phyloP scores from a whole-genome alignment of 2,329 filamentous ascomycete genomes.

The Penicillium sp. region DNA sequence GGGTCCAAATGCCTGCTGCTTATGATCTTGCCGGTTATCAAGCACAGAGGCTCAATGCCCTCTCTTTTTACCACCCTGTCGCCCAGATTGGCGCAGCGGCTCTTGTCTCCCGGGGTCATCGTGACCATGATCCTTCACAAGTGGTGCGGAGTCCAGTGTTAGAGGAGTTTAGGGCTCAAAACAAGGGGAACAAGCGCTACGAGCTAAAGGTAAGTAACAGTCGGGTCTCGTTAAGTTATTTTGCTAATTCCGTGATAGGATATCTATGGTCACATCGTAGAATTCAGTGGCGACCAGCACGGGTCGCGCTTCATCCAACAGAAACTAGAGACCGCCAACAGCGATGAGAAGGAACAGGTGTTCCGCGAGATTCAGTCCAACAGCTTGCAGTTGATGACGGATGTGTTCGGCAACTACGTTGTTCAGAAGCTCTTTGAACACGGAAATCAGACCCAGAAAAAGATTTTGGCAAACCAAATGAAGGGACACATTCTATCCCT shows the following conservation, averaged over 20 bases:
- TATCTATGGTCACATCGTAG: conserved; percentile 77
- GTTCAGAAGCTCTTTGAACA: conserved; percentile 97
- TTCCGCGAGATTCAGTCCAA: conserved; percentile 82
- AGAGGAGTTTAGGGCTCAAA: conserved; percentile 67
- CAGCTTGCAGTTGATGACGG: conserved; percentile 79
- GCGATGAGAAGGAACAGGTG: conserved; percentile 85
- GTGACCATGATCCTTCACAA: conserved; percentile 52
- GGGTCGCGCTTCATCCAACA: conserved; percentile 92
- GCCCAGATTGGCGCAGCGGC: conserved; percentile 27
- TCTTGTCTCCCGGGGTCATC: conserved; percentile 38
- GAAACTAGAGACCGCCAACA: conserved; percentile 84
- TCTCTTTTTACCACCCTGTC: no score
- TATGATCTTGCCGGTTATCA: no score
- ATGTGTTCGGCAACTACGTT: conserved; percentile 96
- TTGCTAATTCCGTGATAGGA: no score
- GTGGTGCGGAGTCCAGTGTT: conserved; percentile 62
- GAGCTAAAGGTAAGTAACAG: no score
- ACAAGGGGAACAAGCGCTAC: conserved; percentile 64
- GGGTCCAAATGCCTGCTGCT: no score
- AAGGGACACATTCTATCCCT: conserved; percentile 70
- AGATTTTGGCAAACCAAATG: conserved; percentile 75
- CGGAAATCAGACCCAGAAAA: conserved; percentile 88
- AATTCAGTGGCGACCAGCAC: conserved; percentile 92
- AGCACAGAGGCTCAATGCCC: no score
- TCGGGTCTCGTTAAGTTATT: no score